phyloP scores from a whole-genome alignment of 805 yeast species.

The Kodamaea leandrae region DNA sequence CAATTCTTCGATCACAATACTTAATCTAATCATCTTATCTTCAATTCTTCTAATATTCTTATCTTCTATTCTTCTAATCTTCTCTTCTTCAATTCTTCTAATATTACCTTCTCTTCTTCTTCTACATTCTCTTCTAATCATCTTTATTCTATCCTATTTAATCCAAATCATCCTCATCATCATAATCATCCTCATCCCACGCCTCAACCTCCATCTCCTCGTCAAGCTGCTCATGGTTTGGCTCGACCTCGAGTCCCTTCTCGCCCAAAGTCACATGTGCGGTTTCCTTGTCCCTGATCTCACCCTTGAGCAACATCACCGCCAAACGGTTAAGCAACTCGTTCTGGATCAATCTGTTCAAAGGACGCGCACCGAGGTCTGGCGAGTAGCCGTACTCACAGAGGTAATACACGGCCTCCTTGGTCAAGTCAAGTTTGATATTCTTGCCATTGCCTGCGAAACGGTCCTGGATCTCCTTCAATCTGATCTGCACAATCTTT shows the following conservation, averaged over 20 bases:
- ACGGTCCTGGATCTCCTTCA: slow-evolving; percentile 80
- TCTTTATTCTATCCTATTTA: too few species aligned
- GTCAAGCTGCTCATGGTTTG: slow-evolving; percentile 70
- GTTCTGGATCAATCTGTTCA: slow-evolving; percentile 85
- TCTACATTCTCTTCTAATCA: background rate
- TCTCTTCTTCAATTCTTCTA: background rate
- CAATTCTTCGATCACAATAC: too few species aligned
- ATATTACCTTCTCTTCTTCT: background rate
- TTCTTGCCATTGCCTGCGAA: slow-evolving; percentile 82
- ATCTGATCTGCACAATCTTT: slow-evolving; percentile 84
- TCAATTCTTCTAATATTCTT: too few species aligned
- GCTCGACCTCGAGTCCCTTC: slow-evolving; percentile 73
- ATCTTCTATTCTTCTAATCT: background rate
- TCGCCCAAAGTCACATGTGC: slow-evolving; percentile 60
- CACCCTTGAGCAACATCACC: slow-evolving; percentile 80
- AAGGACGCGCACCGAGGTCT: slow-evolving; percentile 96
- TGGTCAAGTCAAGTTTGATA: slow-evolving; percentile 68
- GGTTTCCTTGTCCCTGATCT: slow-evolving; percentile 81
- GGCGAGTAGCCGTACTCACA: slow-evolving; percentile 85
- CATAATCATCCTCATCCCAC: slow-evolving; percentile 54
- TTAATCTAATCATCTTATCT: too few species aligned
- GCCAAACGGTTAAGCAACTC: slow-evolving; percentile 88
- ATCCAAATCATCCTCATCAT: slow-evolving; percentile 49
- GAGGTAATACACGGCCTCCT: slow-evolving; percentile 75
- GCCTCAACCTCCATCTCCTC: slow-evolving; percentile 47